These are phyloP conservation scores for Paxillus involutus DNA, from an alignment of 768 basidiomycete genomes.

Conservation along the genomic window DNA sequence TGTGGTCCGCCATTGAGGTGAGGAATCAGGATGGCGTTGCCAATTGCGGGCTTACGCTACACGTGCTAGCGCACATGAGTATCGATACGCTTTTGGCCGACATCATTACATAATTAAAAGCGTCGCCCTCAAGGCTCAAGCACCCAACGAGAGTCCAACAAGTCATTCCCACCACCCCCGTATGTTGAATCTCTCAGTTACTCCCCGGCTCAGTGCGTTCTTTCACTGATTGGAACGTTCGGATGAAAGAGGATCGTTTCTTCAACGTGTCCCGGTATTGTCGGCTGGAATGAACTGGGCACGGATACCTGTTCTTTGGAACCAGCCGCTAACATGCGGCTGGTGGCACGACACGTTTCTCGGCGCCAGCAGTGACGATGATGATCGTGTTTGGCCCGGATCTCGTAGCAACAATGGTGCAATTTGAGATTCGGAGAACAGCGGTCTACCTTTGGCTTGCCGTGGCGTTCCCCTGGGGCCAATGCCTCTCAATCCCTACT, in stretches of 20 bases:
- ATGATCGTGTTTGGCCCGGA: constrained; percentile 10
- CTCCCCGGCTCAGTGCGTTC: too few species aligned
- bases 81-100: background rate
- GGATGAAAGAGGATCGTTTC: background rate
- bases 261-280: background rate
- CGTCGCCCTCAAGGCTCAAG: background rate
- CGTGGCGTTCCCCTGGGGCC: background rate
- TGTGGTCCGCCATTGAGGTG: too few species aligned
- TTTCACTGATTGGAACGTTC: background rate
- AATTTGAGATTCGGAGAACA: background rate
- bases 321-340: background rate
- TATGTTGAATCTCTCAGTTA: background rate
- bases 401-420: constrained; percentile 6
- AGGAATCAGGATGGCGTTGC: too few species aligned
- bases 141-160: too few species aligned
- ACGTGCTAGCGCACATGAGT: background rate
- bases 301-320: background rate
- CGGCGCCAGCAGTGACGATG: constrained; percentile 5
- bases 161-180: background rate
- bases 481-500: background rate
- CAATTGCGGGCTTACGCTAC: background rate
- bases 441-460: background rate
- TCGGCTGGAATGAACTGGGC: background rate
- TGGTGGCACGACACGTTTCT: constrained; percentile 18
- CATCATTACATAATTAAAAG: background rate